phyloP scores from a whole-genome alignment of 805 yeast species.

The Schwanniomyces pseudopolymorphus region DNA sequence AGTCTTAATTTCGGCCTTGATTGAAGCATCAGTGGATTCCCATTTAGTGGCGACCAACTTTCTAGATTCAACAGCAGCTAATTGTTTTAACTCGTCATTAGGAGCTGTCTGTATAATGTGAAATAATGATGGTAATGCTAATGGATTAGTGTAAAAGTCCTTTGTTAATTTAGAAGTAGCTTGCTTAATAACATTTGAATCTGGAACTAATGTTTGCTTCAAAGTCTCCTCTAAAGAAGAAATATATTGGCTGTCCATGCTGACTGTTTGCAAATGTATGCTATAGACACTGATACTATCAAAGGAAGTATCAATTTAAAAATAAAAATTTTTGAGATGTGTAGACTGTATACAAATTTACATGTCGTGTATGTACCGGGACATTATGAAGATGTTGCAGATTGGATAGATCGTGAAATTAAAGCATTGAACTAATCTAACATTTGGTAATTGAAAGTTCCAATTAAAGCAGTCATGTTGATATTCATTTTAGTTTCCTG shows the following conservation, averaged over 20 bases:
- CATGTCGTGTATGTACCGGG: background rate
- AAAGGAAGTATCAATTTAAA: background rate
- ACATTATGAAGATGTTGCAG: background rate
- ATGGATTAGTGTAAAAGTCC: constrained; percentile 69
- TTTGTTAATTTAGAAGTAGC: constrained; percentile 75
- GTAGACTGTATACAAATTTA: background rate
- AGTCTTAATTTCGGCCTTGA: constrained; percentile 62
- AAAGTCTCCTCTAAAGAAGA: constrained; percentile 76
- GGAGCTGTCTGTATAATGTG: constrained; percentile 73
- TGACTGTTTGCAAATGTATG: background rate
- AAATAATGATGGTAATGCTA: constrained; percentile 77
- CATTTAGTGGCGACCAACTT: constrained; percentile 76
- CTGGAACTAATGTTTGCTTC: constrained; percentile 77
- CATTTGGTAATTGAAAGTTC: too few relatives aligned
- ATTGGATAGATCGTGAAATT: background rate
- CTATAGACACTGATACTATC: background rate
- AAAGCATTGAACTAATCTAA: too few relatives aligned
- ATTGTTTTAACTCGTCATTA: constrained; percentile 74
- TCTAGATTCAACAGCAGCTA: constrained; percentile 96
- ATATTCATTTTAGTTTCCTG: too few relatives aligned
- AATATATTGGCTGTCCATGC: constrained; percentile 71
- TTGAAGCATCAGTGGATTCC: constrained; percentile 49
- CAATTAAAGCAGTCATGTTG: too few relatives aligned
- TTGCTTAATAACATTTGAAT: constrained; percentile 72
- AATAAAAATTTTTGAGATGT: constrained; percentile 10